phyloP scores from a whole-genome alignment of 2,329 filamentous ascomycete genomes.

The Fusarium hainanense region DNA sequence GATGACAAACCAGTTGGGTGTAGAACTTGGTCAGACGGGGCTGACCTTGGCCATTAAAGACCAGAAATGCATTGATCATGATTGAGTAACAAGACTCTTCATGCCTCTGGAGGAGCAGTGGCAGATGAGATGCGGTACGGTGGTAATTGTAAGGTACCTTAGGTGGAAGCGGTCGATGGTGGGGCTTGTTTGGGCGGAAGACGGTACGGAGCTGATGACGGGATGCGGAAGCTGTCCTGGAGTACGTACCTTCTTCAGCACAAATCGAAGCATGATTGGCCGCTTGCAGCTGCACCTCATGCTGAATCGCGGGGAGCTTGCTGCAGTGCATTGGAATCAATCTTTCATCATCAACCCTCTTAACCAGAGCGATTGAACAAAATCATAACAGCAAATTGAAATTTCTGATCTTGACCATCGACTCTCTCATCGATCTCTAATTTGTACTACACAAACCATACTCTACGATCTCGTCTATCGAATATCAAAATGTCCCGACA shows the following conservation, averaged over 20 bases:
- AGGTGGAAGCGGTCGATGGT: conserved; percentile 34
- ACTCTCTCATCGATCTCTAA: not conserved
- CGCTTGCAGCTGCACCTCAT: conserved; percentile 21
- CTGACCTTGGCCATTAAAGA: conserved; percentile 98
- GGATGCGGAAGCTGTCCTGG: conserved; percentile 6
- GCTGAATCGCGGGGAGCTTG: conserved; percentile 27
- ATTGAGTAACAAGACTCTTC: conserved; percentile 41
- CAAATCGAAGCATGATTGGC: conserved; percentile 26
- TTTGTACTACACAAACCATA: not conserved
- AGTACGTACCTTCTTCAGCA: conserved; percentile 36
- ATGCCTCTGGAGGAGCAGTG: conserved; percentile 26
- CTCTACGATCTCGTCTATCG: not conserved
- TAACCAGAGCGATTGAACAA: conserved; percentile 20
- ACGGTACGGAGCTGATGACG: conserved; percentile 33
- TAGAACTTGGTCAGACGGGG: conserved; percentile 98
- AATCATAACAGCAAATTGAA: not conserved
- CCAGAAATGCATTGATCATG: conserved; percentile 99
- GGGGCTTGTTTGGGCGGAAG: conserved; percentile 28
- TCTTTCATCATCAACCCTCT: conserved; percentile 17
- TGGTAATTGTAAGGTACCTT: not conserved
- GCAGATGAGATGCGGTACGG: not conserved
- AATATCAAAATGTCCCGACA: conserved; percentile 48
- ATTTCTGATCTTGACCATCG: not conserved
- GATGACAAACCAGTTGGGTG: conserved; percentile 79
- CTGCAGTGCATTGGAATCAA: conserved; percentile 14